phyloP scores from a whole-genome alignment of 2,329 filamentous ascomycete species.

The Xylariomycetidae sp. region DNA sequence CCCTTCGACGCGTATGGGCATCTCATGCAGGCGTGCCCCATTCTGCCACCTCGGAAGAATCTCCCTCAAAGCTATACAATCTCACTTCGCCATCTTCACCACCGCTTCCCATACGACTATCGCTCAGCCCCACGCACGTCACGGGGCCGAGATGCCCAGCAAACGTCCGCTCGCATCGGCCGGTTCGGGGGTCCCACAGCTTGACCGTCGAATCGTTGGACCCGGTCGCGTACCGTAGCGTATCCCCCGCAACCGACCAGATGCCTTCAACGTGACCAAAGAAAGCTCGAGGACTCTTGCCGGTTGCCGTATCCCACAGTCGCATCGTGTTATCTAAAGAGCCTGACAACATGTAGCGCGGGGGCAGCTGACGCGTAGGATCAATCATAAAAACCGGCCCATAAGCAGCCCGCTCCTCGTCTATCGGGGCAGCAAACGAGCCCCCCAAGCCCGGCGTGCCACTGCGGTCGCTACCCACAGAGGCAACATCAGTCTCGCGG shows the following conservation, averaged over 20 bases:
- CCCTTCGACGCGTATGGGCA: not conserved
- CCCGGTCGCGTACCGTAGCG: conserved; percentile 79
- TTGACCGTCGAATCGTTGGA: conserved; percentile 95
- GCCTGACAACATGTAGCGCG: conserved; percentile 88
- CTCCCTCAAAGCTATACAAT: conserved; percentile 69
- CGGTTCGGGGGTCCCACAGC: conserved; percentile 86
- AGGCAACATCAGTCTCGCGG: conserved; percentile 51
- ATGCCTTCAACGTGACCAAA: conserved; percentile 96
- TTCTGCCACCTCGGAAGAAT: conserved; percentile 39
- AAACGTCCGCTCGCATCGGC: conserved; percentile 88
- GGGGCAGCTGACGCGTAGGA: conserved; percentile 64
- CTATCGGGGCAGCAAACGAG: conserved; percentile 17
- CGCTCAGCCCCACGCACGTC: conserved; percentile 87
- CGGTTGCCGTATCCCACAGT: conserved; percentile 83
- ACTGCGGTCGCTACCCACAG: conserved; percentile 44
- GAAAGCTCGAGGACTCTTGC: conserved; percentile 82
- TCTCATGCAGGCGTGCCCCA: conserved; percentile 45
- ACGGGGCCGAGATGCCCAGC: conserved; percentile 87
- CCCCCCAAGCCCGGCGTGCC: conserved; percentile 30
- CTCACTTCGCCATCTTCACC: conserved; percentile 91
- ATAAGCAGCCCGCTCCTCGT: conserved; percentile 50
- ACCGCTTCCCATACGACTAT: conserved; percentile 83
- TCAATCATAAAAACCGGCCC: conserved; percentile 59
- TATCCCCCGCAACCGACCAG: conserved; percentile 88
- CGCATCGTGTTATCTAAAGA: conserved; percentile 88